Evolutionary conservation across 495 filamentous ascomycete species (phyloP).

Genomic region (Cladorrhinum samala): DNA sequence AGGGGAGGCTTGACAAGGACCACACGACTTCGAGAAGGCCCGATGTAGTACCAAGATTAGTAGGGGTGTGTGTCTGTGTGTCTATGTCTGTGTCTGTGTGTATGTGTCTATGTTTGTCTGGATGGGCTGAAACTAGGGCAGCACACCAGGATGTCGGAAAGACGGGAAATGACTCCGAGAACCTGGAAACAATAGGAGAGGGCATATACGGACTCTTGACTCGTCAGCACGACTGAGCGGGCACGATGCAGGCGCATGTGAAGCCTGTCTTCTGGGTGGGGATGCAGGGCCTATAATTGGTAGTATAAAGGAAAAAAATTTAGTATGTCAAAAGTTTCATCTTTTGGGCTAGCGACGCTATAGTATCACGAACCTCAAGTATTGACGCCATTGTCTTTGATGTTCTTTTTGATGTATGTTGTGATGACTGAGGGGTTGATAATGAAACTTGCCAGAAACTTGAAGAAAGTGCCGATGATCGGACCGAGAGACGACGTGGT

Average conservation of each 20-base stretch:
- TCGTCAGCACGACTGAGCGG: constrained; percentile 72
- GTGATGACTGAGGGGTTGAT: constrained; percentile 6
- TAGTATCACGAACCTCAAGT: constrained; percentile 19
- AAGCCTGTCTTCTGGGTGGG: constrained; percentile 47
- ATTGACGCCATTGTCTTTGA: constrained; percentile 23
- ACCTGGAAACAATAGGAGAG: constrained; percentile 2
- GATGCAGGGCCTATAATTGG: constrained; percentile 32
- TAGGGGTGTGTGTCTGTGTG: too few species aligned
- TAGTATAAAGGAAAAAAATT: neutral
- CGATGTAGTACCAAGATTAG: too few species aligned
- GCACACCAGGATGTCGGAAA: neutral
- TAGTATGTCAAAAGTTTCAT: neutral
- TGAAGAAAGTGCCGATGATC: neutral
- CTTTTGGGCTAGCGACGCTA: too few species aligned
- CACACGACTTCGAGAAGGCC: too few species aligned
- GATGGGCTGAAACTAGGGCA: too few species aligned
- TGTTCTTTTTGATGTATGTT: neutral
- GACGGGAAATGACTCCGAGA: neutral
- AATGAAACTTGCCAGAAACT: neutral
- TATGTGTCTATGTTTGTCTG: too few species aligned
- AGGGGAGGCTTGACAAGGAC: too few species aligned
- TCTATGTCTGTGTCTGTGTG: too few species aligned
- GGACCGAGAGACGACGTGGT: too few species aligned
- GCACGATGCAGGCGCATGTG: constrained; percentile 77
- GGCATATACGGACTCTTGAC: constrained; percentile 52